phyloP scores from a whole-genome alignment of 148 eudicot genomes.

The Vaccinium vitisidaea region DNA sequence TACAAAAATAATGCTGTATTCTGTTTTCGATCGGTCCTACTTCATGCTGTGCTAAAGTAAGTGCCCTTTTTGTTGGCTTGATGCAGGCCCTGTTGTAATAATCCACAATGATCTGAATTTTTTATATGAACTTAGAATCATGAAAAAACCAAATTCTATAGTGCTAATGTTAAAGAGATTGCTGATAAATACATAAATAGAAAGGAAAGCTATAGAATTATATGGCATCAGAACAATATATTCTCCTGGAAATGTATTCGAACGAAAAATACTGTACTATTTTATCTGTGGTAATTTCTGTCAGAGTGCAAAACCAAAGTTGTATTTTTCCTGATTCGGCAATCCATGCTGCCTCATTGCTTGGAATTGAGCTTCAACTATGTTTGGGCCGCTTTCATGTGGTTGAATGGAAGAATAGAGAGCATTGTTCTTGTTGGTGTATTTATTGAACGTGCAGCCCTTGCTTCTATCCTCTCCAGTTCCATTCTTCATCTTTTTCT shows the following conservation, averaged over 20 bases:
- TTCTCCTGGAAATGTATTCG: constrained; percentile 18
- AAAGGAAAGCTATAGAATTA: not conserved
- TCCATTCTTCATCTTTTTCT: not conserved
- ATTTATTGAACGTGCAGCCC: not conserved
- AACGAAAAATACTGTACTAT: constrained; percentile 18
- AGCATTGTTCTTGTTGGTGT: not conserved
- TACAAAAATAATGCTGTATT: too few species aligned
- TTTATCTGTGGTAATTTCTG: constrained; percentile 12
- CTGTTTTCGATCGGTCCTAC: not conserved
- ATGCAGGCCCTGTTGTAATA: not conserved
- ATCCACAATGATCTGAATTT: not conserved
- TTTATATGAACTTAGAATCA: not conserved
- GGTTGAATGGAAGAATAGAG: constrained; percentile 9
- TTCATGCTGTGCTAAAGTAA: not conserved
- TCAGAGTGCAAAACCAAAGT: not conserved
- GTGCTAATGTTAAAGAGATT: not conserved
- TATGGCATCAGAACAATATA: constrained; percentile 3
- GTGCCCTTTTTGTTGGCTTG: not conserved
- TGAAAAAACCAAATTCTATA: not conserved
- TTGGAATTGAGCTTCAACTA: not conserved
- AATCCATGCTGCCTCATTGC: constrained; percentile 3
- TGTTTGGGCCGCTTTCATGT: not conserved
- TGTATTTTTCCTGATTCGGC: not conserved
- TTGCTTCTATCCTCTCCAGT: not conserved
- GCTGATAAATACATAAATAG: constrained; percentile 1